phyloP scores from a whole-genome alignment of 2,329 filamentous ascomycete species.

The Xylariales sp. region DNA sequence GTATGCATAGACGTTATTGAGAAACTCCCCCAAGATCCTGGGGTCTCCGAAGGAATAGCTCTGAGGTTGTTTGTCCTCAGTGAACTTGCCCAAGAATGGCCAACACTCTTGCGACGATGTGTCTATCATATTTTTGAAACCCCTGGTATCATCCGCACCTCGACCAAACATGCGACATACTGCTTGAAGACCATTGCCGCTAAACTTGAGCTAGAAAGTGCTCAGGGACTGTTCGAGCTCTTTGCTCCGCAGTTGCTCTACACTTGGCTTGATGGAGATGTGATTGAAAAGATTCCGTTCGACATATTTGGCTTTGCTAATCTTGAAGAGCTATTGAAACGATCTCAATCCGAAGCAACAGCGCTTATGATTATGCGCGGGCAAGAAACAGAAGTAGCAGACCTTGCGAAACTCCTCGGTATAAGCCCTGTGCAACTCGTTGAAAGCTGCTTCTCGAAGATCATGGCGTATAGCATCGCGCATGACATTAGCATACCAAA shows the following conservation, averaged over 20 bases:
- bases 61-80: constrained; percentile 74
- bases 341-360: constrained; percentile 71
- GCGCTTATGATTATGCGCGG: constrained; percentile 80
- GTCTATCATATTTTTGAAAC: constrained; percentile 95
- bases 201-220: constrained; percentile 58
- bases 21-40: constrained; percentile 67
- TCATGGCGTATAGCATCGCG: constrained; percentile 78
- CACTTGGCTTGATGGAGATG: constrained; percentile 74
- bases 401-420: constrained; percentile 55
- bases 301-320: constrained; percentile 75
- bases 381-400: constrained; percentile 57
- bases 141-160: constrained; percentile 64
- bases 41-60: constrained; percentile 76
- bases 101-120: constrained; percentile 77
- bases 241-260: constrained; percentile 88
- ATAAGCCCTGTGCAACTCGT: constrained; percentile 54
- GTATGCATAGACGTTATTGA: constrained; percentile 81
- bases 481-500: constrained; percentile 57
- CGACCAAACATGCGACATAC: constrained; percentile 64
- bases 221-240: constrained; percentile 70
- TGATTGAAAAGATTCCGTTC: constrained; percentile 71
- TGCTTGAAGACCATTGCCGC: constrained; percentile 65
- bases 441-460: constrained; percentile 66
- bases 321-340: constrained; percentile 63
- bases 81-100: constrained; percentile 75